A percentile compares a stretch with the other conserved stretches of the same genome.
Evolutionary conservation across 2,329 filamentous ascomycete genomes (phyloP).

Genomic region (Dothideomycetes sp.): DNA sequence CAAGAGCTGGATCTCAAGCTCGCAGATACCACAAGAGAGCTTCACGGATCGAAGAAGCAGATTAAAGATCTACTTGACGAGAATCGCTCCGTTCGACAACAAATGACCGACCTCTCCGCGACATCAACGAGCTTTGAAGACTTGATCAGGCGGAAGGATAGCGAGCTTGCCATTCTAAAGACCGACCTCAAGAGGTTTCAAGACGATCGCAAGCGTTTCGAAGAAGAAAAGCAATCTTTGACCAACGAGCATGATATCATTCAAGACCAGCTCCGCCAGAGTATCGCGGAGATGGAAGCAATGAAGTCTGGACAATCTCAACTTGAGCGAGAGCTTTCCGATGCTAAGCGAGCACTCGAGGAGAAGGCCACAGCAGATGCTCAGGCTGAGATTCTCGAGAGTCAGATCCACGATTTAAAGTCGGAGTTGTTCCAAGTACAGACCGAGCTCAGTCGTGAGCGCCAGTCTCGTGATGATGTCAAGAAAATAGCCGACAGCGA

Average conservation of each 20-base stretch:
- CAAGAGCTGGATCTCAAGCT: constrained; percentile 85
- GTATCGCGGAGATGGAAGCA: constrained; percentile 78
- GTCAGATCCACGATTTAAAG: constrained; percentile 81
- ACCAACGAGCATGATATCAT: constrained; percentile 69
- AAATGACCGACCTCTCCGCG: constrained; percentile 75
- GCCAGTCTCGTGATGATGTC: constrained; percentile 89
- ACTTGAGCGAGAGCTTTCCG: constrained; percentile 76
- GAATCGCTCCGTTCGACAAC: constrained; percentile 70
- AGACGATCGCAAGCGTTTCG: constrained; percentile 65
- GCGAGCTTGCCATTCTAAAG: constrained; percentile 75
- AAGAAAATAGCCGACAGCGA: constrained; percentile 85
- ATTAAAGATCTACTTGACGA: constrained; percentile 69
- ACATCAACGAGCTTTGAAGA: constrained; percentile 95
- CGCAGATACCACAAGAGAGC: constrained; percentile 64
- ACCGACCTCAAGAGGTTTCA: constrained; percentile 76
- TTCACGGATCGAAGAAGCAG: constrained; percentile 61
- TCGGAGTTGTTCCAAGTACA: constrained; percentile 74
- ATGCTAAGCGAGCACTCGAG: constrained; percentile 77
- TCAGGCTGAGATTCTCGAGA: constrained; percentile 76
- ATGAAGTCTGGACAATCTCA: constrained; percentile 76
- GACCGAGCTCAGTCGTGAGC: constrained; percentile 78
- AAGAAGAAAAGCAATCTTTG: constrained; percentile 65
- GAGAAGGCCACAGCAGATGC: constrained; percentile 83
- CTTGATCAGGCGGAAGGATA: constrained; percentile 84
- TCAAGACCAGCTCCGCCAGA: constrained; percentile 63